phyloP scores from a whole-genome alignment of 2,329 filamentous ascomycete genomes.

The Hypoxylon sp. region DNA sequence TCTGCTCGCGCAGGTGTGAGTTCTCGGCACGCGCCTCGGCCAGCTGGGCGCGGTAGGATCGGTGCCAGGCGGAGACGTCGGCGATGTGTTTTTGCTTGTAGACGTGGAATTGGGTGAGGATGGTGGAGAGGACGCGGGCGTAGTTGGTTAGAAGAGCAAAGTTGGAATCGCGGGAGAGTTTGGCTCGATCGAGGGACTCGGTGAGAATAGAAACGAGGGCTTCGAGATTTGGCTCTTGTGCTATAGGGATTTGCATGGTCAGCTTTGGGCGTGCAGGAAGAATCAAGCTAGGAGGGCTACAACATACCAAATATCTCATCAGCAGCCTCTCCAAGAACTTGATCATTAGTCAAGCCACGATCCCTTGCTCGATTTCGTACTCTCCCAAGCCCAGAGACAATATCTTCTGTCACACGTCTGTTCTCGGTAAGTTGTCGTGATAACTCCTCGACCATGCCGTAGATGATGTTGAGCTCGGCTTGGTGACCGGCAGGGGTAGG shows the following conservation, averaged over 20 bases:
- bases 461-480: constrained; percentile 73
- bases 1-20: constrained; percentile 68
- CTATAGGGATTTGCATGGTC: constrained; percentile 49
- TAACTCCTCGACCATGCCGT: constrained; percentile 72
- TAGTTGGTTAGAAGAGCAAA: constrained; percentile 66
- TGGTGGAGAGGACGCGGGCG: constrained; percentile 63
- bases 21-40: constrained; percentile 73
- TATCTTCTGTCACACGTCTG: constrained; percentile 67
- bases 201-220: constrained; percentile 67
- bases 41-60: constrained; percentile 70
- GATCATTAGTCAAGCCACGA: constrained; percentile 64
- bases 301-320: constrained; percentile 64
- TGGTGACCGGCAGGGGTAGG: constrained; percentile 74
- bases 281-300: background rate
- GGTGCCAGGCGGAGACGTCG: constrained; percentile 71
- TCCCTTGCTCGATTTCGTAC: constrained; percentile 65
- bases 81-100: constrained; percentile 70
- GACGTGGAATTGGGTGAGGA: constrained; percentile 71
- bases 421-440: constrained; percentile 70
- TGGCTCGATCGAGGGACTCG: constrained; percentile 69
- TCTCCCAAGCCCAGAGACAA: constrained; percentile 68
- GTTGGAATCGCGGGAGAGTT: constrained; percentile 68
- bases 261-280: constrained; percentile 2
- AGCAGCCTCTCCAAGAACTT: constrained; percentile 63
- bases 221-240: constrained; percentile 68